Conservation (phyloP, 345 rosid genomes). For the Salix koriyanagi region DNA sequence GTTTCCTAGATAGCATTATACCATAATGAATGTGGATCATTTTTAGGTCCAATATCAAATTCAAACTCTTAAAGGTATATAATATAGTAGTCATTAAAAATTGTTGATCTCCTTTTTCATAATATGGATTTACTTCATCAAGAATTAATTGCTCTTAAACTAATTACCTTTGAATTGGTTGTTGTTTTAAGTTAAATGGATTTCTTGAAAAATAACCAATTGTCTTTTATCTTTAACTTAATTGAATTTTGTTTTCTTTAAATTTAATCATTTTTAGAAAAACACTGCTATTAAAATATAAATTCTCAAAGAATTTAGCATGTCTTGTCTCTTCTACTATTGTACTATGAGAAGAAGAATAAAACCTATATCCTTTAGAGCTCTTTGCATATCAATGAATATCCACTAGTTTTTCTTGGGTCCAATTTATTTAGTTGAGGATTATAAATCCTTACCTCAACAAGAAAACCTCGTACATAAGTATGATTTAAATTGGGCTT, state of each 20-base stretch:
- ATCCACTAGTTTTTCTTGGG: neutral
- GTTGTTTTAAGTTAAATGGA: no score
- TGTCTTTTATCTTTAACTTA: no score
- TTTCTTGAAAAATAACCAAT: no score
- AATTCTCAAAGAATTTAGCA: neutral
- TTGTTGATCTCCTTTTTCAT: neutral
- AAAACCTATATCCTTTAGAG: neutral
- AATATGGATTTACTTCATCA: no score
- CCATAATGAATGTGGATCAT: no score
- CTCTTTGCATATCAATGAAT: neutral
- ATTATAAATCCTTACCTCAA: neutral
- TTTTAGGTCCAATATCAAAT: neutral
- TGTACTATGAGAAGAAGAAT: neutral
- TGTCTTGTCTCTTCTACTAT: neutral
- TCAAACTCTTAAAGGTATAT: neutral
- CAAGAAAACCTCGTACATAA: neutral
- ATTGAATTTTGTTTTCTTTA: no score
- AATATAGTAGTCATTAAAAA: no score
- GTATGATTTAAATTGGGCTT: neutral
- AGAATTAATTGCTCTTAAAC: no score
- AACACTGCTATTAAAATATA: neutral
- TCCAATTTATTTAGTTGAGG: neutral
- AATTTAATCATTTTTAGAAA: no score
- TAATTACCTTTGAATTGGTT: no score
- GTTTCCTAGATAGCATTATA: no score